phyloP scores from a whole-genome alignment of 176 grass and related monocot genomes.

The Oryza longistaminata region DNA sequence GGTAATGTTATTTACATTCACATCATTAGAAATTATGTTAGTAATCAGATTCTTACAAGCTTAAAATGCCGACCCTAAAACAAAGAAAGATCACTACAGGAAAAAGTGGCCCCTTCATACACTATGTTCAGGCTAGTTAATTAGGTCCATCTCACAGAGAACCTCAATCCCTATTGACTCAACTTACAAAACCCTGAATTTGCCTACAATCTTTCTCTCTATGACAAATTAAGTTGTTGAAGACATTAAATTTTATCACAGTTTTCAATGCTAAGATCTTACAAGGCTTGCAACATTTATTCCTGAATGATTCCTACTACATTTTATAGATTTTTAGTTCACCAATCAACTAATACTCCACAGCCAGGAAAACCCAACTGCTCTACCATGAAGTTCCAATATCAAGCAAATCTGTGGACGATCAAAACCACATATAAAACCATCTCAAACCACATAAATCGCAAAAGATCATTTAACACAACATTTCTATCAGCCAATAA shows the following conservation, averaged over 20 bases:
- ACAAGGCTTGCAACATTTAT: background rate
- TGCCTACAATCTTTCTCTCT: background rate
- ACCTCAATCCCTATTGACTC: background rate
- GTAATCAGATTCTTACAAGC: background rate
- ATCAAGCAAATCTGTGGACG: background rate
- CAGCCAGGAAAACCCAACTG: background rate
- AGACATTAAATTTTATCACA: background rate
- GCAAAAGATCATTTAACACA: background rate
- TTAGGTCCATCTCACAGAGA: background rate
- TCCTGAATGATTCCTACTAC: background rate
- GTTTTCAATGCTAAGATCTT: background rate
- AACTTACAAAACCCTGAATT: background rate
- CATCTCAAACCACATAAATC: background rate
- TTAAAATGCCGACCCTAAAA: background rate
- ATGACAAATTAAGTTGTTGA: background rate
- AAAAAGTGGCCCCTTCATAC: background rate
- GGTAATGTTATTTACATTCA: background rate
- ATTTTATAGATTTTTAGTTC: background rate
- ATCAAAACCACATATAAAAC: background rate
- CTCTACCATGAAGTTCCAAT: background rate
- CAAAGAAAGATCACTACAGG: background rate
- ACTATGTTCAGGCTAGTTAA: background rate
- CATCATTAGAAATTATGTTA: background rate
- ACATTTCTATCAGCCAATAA: background rate
- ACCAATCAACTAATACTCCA: background rate